phyloP scores from a whole-genome alignment of 2,329 filamentous ascomycete species.

The Knoxdaviesia proteae region DNA sequence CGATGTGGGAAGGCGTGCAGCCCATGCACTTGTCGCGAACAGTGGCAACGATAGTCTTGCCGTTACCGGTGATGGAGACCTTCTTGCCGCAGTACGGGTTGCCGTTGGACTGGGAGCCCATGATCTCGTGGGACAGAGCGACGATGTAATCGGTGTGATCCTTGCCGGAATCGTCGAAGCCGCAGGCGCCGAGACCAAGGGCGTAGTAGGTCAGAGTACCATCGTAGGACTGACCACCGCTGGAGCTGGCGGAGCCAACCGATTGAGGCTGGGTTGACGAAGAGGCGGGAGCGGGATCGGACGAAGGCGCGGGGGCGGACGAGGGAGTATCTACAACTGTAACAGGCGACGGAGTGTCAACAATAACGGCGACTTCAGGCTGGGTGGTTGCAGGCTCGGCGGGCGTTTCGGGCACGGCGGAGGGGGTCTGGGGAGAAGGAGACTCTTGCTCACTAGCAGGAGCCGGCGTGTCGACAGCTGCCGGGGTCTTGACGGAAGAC shows the following conservation, averaged over 20 bases:
- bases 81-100: constrained; percentile 52
- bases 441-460: too few species aligned
- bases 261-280: not conserved
- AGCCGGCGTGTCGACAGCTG: too few species aligned
- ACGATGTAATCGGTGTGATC: constrained; percentile 39
- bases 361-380: too few species aligned
- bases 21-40: constrained; percentile 62
- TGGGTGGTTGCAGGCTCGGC: too few species aligned
- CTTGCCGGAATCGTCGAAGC: constrained; percentile 34
- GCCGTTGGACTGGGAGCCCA: constrained; percentile 41
- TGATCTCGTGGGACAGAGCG: constrained; percentile 43
- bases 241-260: constrained; percentile 3
- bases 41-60: constrained; percentile 33
- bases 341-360: too few species aligned
- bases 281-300: constrained; percentile 5
- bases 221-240: constrained; percentile 14
- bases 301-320: constrained; percentile 8
- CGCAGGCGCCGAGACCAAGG: constrained; percentile 49
- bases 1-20: constrained; percentile 34
- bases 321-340: constrained; percentile 3
- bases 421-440: too few species aligned
- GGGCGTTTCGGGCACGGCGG: too few species aligned
- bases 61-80: constrained; percentile 40
- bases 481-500: constrained; percentile 8
- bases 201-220: constrained; percentile 61